Base-by-base conservation (phyloP, 208 protist species). In the Trypanosoma melophagium region DNA sequence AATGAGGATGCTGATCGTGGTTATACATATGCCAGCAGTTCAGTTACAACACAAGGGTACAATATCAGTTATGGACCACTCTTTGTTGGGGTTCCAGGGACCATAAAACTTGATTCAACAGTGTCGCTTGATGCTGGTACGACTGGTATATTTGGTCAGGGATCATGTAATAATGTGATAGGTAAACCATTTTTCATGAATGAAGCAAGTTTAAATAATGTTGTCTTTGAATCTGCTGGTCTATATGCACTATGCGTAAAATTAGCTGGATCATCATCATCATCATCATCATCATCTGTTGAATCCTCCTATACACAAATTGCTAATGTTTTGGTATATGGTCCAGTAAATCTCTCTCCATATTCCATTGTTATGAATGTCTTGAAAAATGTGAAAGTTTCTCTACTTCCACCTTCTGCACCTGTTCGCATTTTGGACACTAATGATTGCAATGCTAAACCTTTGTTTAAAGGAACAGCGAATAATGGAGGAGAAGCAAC, bases 161-260 rank as follows among this genome's bases (percentile, higher is more conserved):
- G 53, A 45, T 40, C 31, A 17, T 73, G 67, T 21, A 10, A 3
- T 5, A 56, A 49, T 9, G 17, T 17, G 8, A 35, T 71, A 35
- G 57, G 56, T 22, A 3, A 8, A 14, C 17, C 10, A n/a, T 71
- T 62, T 41, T 60, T 51, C 31, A 84, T 90, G 74, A 66, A 74
- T 40, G 68, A 38, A 9, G 71, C 66, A 25, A 40, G 28, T 0
- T 24, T 57, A 22, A 24, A 74, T 19, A 69, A 61, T 54, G 79
- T 91, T 24, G 24, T 38, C 17, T 88, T 87, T 52, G 21, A 69
- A 22, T 35, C 14, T 25, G 73, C 64, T n/a, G 81, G 81, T 19
- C 69, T 45, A 16, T 87, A 83, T 75, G 54, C 73, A 55, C 72
- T 90, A 7, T 90, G 84, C 35, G 78, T 86, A 25, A 73, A 74